Base-by-base conservation (phyloP, 805 yeast species). In the Candida broadrunensis region DNA sequence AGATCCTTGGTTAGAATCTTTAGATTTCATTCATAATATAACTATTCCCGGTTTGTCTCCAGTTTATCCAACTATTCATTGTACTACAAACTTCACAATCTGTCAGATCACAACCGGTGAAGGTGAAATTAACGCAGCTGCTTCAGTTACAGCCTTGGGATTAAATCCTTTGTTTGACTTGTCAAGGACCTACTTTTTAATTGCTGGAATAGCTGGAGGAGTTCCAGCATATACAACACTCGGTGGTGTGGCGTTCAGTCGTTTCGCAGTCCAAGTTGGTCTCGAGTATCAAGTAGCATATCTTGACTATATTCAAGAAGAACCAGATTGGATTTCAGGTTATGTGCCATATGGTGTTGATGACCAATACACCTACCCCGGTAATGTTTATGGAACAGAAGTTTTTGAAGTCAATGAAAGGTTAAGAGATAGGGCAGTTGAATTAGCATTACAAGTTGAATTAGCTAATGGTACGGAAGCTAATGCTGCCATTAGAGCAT, bases 101-200 rank as follows among this genome's bases (percentile, higher is more conserved):
- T 81, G 85, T 67, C 80, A 78, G 53, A 54, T 80, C 40, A 78
- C 83, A 34, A 77, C 83, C n/a, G 87, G 87, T 39, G 86, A 80
- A 61, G 82, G 81, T 47, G 85, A 81, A 56, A 73, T 79, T 48
- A 81, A 81, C 51, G 86, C 86, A 29, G 85, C 86, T 13, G 47
- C 80, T 19, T 67, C 84, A 18, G 55, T 80, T 43, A 70, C 76
- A 32, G 81, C 86, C 5, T 60, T 81, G 47, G 56, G 74, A 9
- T 64, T 78, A 55, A 67, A 70, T 42, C 79, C 83, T 30, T 51
- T 67, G 42, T 80, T 81, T 46, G 83, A 81, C 53, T 68, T 81
- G 38, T 55, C 78, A 27, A 71, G 75, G 50, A 78, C 86, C 33
- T 81, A 79, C 65, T 81, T 78, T 66, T 49, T 81, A 49, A 63